Evolutionary conservation across 2,329 filamentous ascomycete genomes (phyloP).

Genomic region (Orbilia brochopaga): DNA sequence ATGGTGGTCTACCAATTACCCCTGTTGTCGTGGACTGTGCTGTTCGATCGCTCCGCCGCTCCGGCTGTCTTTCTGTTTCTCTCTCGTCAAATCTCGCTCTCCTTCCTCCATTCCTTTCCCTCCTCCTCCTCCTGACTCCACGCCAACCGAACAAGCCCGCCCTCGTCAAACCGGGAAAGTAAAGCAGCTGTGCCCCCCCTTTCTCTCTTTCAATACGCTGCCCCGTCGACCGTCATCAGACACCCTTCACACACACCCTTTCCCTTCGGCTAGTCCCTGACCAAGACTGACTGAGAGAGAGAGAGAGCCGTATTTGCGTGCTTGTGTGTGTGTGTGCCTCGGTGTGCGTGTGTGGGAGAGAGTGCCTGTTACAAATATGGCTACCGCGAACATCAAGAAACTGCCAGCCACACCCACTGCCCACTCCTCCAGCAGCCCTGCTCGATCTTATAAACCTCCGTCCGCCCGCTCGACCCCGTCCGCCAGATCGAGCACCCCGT

Average conservation of each 20-base stretch:
- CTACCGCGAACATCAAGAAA: slow-evolving; percentile 51
- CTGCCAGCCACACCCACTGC: slow-evolving; percentile 45
- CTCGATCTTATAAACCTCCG: slow-evolving; percentile 51
- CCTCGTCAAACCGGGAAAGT: slow-evolving; percentile 13
- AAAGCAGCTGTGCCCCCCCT: slow-evolving; percentile 4
- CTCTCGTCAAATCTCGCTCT: not conserved
- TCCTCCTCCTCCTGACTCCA: slow-evolving; percentile 6
- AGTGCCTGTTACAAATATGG: slow-evolving; percentile 36
- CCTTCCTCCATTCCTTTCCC: not conserved
- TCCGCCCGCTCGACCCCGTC: slow-evolving; percentile 25
- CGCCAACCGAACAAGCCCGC: slow-evolving; percentile 17
- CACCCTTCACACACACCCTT: slow-evolving; percentile 12
- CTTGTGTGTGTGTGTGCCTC: slow-evolving; percentile 21
- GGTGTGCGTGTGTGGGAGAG: slow-evolving; percentile 43
- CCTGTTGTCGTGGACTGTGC: too few relatives aligned
- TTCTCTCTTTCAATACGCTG: not conserved
- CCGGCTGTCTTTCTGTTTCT: not conserved
- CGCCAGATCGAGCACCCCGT: slow-evolving; percentile 37
- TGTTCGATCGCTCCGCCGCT: too few relatives aligned
- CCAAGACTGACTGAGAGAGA: too few relatives aligned
- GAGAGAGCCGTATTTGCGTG: slow-evolving; percentile 3
- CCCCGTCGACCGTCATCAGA: slow-evolving; percentile 12
- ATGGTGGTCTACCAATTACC: too few relatives aligned
- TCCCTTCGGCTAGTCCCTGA: not conserved
- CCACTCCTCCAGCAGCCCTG: slow-evolving; percentile 29